Evolutionary conservation across 495 filamentous ascomycete species (phyloP).

Genomic region (Lophiostoma macrostomum): DNA sequence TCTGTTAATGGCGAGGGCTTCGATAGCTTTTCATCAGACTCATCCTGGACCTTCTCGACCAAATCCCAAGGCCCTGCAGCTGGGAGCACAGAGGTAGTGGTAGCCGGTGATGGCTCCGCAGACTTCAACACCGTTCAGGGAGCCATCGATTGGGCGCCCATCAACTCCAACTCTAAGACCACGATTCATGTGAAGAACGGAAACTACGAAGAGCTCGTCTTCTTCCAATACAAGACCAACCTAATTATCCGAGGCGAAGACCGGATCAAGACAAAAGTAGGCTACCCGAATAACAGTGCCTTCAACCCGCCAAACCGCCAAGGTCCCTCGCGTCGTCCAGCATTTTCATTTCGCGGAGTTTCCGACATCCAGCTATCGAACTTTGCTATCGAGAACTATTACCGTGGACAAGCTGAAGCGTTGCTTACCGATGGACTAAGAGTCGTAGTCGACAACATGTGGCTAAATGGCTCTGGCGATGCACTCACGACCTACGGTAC

Average conservation of each 20-base stretch:
- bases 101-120: slow-evolving; percentile 8
- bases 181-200: slow-evolving; percentile 14
- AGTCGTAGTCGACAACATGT: slow-evolving; percentile 11
- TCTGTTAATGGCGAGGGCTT: no score
- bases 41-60: no score
- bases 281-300: slow-evolving; percentile 21
- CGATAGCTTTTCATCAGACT: no score
- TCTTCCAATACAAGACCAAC: slow-evolving; percentile 10
- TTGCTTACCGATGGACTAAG: slow-evolving; percentile 3
- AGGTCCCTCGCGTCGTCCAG: slow-evolving; percentile 14
- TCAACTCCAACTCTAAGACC: background rate
- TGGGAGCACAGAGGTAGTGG: background rate
- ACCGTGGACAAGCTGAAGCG: slow-evolving; percentile 13
- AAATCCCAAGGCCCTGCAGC: background rate
- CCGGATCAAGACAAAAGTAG: slow-evolving; percentile 2
- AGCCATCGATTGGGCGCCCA: slow-evolving; percentile 8
- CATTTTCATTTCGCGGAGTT: slow-evolving; percentile 1
- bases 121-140: slow-evolving; percentile 21
- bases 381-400: slow-evolving; percentile 21
- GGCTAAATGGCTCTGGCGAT: slow-evolving; percentile 17
- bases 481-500: slow-evolving; percentile 20
- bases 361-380: slow-evolving; percentile 9
- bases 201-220: slow-evolving; percentile 19
- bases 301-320: slow-evolving; percentile 15
- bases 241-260: slow-evolving; percentile 10